phyloP scores from a whole-genome alignment of 345 rosid species.

The Euclidium syriacum region DNA sequence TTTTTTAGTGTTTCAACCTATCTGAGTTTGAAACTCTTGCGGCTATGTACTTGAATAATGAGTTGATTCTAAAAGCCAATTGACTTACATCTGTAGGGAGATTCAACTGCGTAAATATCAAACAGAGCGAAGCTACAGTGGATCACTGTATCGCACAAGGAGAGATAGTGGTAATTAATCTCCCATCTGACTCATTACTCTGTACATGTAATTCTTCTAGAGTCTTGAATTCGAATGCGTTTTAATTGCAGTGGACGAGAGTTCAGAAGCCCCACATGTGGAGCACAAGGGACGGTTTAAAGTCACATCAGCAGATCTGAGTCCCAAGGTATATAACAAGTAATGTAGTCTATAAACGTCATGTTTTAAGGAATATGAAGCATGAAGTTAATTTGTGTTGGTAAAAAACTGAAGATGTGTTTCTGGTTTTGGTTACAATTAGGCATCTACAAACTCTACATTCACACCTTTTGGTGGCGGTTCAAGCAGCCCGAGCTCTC shows the following conservation, averaged over 20 bases:
- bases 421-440: conserved; percentile 24
- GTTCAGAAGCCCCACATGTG: conserved; percentile 72
- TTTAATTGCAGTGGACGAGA: conserved; percentile 57
- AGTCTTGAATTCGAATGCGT: background rate
- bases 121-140: conserved; percentile 67
- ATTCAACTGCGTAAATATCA: conserved; percentile 49
- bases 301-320: conserved; percentile 73
- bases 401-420: conserved; percentile 1
- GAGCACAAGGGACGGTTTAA: conserved; percentile 90
- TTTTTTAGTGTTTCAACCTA: background rate
- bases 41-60: conserved; percentile 13
- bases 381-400: background rate
- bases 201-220: conserved; percentile 6
- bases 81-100: conserved; percentile 53
- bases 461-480: conserved; percentile 43
- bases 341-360: background rate
- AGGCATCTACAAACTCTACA: conserved; percentile 59
- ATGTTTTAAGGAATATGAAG: too few relatives aligned
- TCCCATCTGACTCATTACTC: conserved; percentile 40
- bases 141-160: conserved; percentile 60
- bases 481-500: conserved; percentile 42
- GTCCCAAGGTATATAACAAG: conserved; percentile 78
- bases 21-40: conserved; percentile 20
- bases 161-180: conserved; percentile 50
- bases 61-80: conserved; percentile 1